These are phyloP conservation scores for Trichoderma sp. DNA, from an alignment of 2,329 filamentous ascomycete genomes.

Conservation along the genomic window DNA sequence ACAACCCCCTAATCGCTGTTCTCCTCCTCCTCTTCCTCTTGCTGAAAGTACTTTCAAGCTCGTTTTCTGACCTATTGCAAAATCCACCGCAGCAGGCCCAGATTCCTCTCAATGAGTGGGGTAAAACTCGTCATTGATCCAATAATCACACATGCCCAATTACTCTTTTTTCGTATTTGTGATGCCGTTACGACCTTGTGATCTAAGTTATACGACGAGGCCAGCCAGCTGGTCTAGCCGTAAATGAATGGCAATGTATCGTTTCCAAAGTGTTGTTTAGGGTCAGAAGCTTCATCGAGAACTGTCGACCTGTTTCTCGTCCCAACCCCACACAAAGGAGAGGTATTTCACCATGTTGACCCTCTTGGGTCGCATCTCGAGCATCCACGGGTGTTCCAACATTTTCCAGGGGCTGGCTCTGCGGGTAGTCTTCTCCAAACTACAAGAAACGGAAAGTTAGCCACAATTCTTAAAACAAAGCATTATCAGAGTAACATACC, in stretches of 20 bases:
- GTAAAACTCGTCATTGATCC: not conserved
- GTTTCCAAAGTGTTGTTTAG: not conserved
- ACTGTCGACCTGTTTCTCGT: slow-evolving; percentile 50
- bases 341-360: slow-evolving; percentile 98
- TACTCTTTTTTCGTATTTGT: not conserved
- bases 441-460: slow-evolving; percentile 42
- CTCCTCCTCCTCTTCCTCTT: not conserved
- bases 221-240: slow-evolving; percentile 15
- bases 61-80: not conserved
- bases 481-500: slow-evolving; percentile 61
- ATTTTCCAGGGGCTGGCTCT: slow-evolving; percentile 97
- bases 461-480: slow-evolving; percentile 22
- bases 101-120: not conserved
- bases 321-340: slow-evolving; percentile 96
- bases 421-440: slow-evolving; percentile 86
- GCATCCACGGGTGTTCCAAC: slow-evolving; percentile 98
- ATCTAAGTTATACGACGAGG: not conserved
- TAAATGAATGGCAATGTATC: not conserved
- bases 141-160: not conserved
- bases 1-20: not conserved
- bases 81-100: not conserved
- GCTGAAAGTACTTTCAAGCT: not conserved
- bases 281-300: not conserved
- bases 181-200: not conserved
- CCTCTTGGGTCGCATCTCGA: slow-evolving; percentile 92